phyloP scores from a whole-genome alignment of 2,329 filamentous ascomycete species.

The Boeremia exigua region DNA sequence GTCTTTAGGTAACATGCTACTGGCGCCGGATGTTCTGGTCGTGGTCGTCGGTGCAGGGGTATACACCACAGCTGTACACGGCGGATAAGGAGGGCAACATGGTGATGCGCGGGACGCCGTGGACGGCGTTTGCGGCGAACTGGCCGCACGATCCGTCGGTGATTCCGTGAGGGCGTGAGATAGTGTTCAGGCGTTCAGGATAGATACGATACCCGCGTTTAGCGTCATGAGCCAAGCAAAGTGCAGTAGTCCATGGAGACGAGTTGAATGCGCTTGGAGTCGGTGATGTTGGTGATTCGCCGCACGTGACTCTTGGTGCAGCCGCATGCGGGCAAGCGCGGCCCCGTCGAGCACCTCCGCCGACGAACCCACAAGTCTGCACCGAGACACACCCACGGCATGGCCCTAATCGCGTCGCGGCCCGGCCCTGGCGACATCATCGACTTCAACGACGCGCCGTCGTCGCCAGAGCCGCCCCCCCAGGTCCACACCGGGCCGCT shows the following conservation, averaged over 20 bases:
- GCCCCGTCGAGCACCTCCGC: neutral
- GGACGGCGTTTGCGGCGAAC: slow-evolving; percentile 44
- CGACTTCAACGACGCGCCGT: slow-evolving; percentile 12
- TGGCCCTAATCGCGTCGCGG: slow-evolving; percentile 15
- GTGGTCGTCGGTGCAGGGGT: slow-evolving; percentile 41
- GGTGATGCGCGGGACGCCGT: slow-evolving; percentile 41
- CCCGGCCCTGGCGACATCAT: slow-evolving; percentile 10
- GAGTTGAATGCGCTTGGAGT: neutral
- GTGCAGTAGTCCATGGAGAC: no score
- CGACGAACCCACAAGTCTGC: slow-evolving; percentile 1
- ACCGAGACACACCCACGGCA: slow-evolving; percentile 11
- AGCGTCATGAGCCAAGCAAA: neutral
- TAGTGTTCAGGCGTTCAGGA: neutral
- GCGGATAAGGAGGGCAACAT: slow-evolving; percentile 32
- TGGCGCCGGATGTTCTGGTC: slow-evolving; percentile 42
- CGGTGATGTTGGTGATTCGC: neutral
- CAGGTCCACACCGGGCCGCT: neutral
- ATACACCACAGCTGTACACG: slow-evolving; percentile 36
- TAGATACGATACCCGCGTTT: neutral
- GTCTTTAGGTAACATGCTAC: slow-evolving; percentile 38
- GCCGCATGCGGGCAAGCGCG: neutral
- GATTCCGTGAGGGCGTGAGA: slow-evolving; percentile 29
- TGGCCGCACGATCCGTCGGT: slow-evolving; percentile 40
- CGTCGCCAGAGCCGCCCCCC: slow-evolving; percentile 6
- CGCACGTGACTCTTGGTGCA: neutral